These are phyloP conservation scores for Climacium dendroides DNA, from an alignment of 225 moss, liverwort and hornwort genomes.

Conservation along the genomic window DNA sequence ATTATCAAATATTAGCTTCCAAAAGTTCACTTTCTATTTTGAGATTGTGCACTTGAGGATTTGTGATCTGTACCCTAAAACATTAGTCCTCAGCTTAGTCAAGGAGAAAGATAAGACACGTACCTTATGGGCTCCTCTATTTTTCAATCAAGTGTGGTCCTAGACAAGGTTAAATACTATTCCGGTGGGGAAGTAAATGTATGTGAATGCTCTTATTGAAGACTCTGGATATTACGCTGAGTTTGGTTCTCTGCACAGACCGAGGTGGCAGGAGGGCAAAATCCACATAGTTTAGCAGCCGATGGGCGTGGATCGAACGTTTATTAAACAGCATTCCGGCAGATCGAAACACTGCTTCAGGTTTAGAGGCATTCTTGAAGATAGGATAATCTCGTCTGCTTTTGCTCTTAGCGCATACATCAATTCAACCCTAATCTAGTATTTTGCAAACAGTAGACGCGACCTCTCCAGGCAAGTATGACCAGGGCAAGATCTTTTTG, in stretches of 20 bases:
- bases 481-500: not conserved
- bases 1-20: not conserved
- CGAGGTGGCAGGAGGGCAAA: conserved; percentile 48
- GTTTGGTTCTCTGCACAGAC: conserved; percentile 33
- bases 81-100: not conserved
- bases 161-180: not conserved
- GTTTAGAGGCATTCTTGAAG: conserved; percentile 68
- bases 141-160: too few species aligned
- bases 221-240: not conserved
- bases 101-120: not conserved
- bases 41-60: not conserved
- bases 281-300: conserved; percentile 63
- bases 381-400: not conserved
- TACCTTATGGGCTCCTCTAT: not conserved
- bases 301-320: conserved; percentile 85
- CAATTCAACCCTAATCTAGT: not conserved
- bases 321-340: conserved; percentile 65
- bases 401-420: not conserved
- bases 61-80: not conserved
- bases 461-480: not conserved
- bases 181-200: not conserved
- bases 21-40: not conserved
- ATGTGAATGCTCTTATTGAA: not conserved
- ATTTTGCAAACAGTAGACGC: too few species aligned
- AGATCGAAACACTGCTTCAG: conserved; percentile 72